These are phyloP conservation scores for Suhomyces maxii DNA, from an alignment of 1,139 yeast species.

Conservation along the genomic window DNA sequence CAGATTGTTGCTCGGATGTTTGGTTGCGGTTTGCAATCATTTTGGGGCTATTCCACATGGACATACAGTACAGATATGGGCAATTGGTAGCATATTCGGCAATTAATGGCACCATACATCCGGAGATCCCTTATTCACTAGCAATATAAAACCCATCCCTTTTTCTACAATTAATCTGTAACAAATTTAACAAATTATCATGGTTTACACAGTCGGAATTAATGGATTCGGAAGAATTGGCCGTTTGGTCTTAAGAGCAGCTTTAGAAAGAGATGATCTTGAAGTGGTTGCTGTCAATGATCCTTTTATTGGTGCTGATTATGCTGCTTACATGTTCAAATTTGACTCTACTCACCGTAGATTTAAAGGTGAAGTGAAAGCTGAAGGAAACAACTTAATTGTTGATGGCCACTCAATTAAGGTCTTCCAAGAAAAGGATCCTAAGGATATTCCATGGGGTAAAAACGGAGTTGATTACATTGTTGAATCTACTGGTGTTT, in stretches of 20 bases:
- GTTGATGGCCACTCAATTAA: constrained; percentile 20
- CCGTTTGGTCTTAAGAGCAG: constrained; percentile 23
- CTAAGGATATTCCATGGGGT: constrained; percentile 24
- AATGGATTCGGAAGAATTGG: constrained; percentile 27
- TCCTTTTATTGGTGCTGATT: constrained; percentile 24
- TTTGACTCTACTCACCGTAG: constrained; percentile 26
- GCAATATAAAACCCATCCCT: neutral
- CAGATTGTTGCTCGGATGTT: neutral
- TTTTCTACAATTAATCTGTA: neutral
- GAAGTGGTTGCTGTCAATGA: constrained; percentile 24
- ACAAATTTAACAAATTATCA: neutral
- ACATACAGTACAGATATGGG: no score
- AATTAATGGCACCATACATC: no score
- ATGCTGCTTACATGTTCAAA: constrained; percentile 27
- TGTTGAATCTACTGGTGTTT: constrained; percentile 25
- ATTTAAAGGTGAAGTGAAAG: constrained; percentile 19
- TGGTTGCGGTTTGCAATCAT: neutral
- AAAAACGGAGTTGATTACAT: constrained; percentile 23
- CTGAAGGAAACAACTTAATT: constrained; percentile 18
- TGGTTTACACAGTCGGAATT: constrained; percentile 18
- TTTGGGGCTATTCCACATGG: neutral
- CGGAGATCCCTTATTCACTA: no score
- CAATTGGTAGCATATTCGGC: no score
- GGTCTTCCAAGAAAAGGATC: constrained; percentile 23
- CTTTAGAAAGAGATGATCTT: constrained; percentile 21